Conservation (phyloP, 495 filamentous ascomycete genomes). For the Penicillium manginii region DNA sequence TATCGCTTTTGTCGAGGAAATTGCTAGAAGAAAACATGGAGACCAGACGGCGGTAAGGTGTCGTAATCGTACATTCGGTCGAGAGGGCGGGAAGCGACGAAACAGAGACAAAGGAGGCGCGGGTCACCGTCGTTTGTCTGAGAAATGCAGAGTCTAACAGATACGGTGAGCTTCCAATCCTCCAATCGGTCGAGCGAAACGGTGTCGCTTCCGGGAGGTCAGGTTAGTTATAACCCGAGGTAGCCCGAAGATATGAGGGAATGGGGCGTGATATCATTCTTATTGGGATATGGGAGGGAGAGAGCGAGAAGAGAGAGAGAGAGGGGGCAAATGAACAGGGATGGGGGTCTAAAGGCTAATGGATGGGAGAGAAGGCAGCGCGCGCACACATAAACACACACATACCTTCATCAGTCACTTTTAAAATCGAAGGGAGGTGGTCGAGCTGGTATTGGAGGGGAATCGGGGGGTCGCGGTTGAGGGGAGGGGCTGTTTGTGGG, state of each 20-base stretch:
- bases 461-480: background rate
- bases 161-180: slow-evolving; percentile 24
- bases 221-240: slow-evolving; percentile 20
- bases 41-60: slow-evolving; percentile 36
- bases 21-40: slow-evolving; percentile 53
- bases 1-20: slow-evolving; percentile 38
- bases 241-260: slow-evolving; percentile 12
- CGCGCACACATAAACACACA: slow-evolving; percentile 14
- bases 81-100: slow-evolving; percentile 24
- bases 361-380: background rate
- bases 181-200: slow-evolving; percentile 21
- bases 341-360: background rate
- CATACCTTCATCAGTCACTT: slow-evolving; percentile 40
- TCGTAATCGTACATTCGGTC: slow-evolving; percentile 33
- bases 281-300: slow-evolving; percentile 21
- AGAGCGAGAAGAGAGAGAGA: slow-evolving; percentile 10
- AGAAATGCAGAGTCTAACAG: slow-evolving; percentile 27
- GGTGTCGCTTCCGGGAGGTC: slow-evolving; percentile 16
- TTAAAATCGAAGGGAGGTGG: slow-evolving; percentile 23
- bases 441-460: slow-evolving; percentile 4
- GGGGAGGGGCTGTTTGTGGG: slow-evolving; percentile 24
- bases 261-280: slow-evolving; percentile 30
- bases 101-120: slow-evolving; percentile 31
- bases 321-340: background rate
- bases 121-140: slow-evolving; percentile 36